Evolutionary conservation across 164 flowering plant genomes (phyloP), one percentile per base, ranked within the genome.

Genomic region (Taxillus chinensis): DNA sequence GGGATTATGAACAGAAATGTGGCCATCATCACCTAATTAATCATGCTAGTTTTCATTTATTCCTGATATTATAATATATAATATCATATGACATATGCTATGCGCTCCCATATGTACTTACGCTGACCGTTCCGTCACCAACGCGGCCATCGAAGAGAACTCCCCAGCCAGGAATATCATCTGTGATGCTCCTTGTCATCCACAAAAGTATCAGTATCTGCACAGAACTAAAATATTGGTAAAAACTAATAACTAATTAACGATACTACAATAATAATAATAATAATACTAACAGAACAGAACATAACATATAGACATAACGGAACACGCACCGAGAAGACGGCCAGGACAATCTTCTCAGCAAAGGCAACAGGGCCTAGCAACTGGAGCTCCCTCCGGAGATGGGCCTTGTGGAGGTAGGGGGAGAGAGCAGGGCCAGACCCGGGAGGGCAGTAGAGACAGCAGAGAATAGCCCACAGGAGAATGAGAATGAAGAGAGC

Each of bases 131-230:
- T 64, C 98, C 96, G 68, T 92, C 98, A 2, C 95, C 95, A 3
- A 75, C 96, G 4, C 77, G 86, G 5, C 83, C 96, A 55, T 86
- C 55, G 65, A 92, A 92, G 12, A 92, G 78, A 51, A 72, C 72
- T 40, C 90, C 93, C 96, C 98, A 92, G 3, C 98, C 98, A 6
- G 95, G 95, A 71, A 87, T 71, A 37, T 87, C 90, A 64, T 87
- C 90, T 0, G 96, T 86, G 41, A 92, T 74, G 74, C 76, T 87
- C 65, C 96, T 84, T 64, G 96, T 92, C 96, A 89, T 92, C 98
- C 98, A 92, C 69, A 89, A 60, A 17, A 78, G 78, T 38, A 92
- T 76, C 8, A 92, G 77, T 40, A 74, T 70, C 98, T 89, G 84
- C 72, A 72, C 27, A 27, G 2, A 27, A 27, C 27, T 27, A 27